Evolutionary conservation across 805 yeast genomes (phyloP).

Genomic region (Lipomyces starkeyi): DNA sequence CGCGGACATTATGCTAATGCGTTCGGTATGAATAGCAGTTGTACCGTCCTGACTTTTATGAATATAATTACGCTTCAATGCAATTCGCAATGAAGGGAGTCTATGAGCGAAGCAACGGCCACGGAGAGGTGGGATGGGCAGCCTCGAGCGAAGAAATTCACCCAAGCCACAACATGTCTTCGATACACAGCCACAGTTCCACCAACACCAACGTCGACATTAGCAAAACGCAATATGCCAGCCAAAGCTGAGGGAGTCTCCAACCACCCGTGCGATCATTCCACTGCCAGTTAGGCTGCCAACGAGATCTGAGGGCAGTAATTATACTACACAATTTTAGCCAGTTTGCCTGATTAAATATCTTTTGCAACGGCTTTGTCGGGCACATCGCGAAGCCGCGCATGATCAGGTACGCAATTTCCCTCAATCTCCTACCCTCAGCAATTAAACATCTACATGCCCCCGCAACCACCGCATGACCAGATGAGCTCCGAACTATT

Average conservation of each 20-base stretch:
- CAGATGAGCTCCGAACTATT: slow-evolving; percentile 34
- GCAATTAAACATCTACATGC: neutral
- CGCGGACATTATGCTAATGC: neutral
- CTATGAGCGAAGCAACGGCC: neutral
- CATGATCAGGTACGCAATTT: neutral
- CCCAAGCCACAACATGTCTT: neutral
- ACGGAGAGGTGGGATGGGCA: neutral
- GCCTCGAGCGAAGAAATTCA: no score
- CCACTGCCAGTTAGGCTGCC: neutral
- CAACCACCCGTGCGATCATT: neutral
- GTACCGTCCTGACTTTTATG: neutral
- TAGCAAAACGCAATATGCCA: neutral
- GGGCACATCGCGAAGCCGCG: neutral
- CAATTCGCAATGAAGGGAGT: neutral
- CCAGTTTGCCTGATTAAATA: neutral
- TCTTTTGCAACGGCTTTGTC: neutral
- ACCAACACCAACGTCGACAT: no score
- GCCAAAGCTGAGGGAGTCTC: neutral
- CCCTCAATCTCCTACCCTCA: neutral
- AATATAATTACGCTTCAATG: neutral
- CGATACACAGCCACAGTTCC: neutral
- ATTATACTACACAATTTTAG: neutral
- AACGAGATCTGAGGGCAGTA: neutral
- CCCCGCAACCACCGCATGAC: neutral
- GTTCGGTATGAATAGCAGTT: neutral